A percentile compares a stretch with the other conserved stretches of the same genome.
phyloP scores from a whole-genome alignment of 2,329 filamentous ascomycete genomes.

The Hymenoscyphus occultus region DNA sequence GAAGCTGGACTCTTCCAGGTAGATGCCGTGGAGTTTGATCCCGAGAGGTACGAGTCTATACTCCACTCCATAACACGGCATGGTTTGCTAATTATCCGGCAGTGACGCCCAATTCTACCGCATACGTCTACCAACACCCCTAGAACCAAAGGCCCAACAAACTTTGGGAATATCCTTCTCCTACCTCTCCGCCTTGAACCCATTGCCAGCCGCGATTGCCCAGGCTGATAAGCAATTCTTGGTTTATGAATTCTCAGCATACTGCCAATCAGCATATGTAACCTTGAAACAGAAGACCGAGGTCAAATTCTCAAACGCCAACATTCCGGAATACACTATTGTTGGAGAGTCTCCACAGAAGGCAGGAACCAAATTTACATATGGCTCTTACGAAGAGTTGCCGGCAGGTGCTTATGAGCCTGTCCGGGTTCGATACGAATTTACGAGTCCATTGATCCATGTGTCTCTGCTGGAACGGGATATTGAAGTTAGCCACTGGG shows the following conservation, averaged over 20 bases:
- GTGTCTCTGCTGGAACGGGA: constrained; percentile 80
- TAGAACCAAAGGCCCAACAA: constrained; percentile 73
- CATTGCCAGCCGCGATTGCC: constrained; percentile 77
- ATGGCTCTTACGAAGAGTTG: constrained; percentile 82
- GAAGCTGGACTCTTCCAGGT: constrained; percentile 65
- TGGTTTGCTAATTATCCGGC: constrained; percentile 27
- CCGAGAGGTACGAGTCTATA: constrained; percentile 47
- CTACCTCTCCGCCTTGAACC: constrained; percentile 71
- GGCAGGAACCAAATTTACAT: constrained; percentile 81
- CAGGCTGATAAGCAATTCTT: constrained; percentile 88
- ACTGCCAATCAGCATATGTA: constrained; percentile 76
- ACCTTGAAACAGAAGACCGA: constrained; percentile 97
- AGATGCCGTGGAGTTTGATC: constrained; percentile 63
- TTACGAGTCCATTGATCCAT: constrained; percentile 86
- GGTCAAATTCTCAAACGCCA: constrained; percentile 76
- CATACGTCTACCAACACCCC: constrained; percentile 71
- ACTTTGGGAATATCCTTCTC: constrained; percentile 87
- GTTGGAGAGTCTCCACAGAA: constrained; percentile 70
- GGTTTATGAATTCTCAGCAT: constrained; percentile 80
- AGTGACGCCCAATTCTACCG: constrained; percentile 80
- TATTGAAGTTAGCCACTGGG: constrained; percentile 96
- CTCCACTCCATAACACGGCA: not conserved
- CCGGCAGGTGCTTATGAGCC: constrained; percentile 73
- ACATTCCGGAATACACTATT: constrained; percentile 82
- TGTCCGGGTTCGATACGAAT: constrained; percentile 85